Base-by-base conservation (phyloP, 2,329 filamentous ascomycete genomes). In the Scedosporium boydii region DNA sequence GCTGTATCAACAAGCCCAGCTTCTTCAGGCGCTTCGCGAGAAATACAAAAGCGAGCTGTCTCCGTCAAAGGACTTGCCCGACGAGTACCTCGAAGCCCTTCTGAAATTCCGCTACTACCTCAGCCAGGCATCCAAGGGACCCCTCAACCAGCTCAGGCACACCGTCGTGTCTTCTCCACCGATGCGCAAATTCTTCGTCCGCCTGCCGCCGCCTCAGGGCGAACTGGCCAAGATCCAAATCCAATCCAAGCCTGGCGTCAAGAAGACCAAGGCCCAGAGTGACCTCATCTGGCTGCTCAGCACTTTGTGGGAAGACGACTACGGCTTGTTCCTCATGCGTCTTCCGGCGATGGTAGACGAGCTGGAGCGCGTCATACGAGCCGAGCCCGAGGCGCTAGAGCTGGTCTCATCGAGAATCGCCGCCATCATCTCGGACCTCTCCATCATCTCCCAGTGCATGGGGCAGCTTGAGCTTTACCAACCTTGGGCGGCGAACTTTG, bases 401-500 rank as follows among this genome's bases (percentile, higher is more conserved):
- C 64, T 80, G 5, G 62, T 82, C 0, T 77, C 80, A 0, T 51
- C 72, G 0, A 70, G 65, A 14, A 65, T 80, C 0, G 72, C 71
- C 1, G 62, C 62, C 0, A 48, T 74, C 0, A 72, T 84, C 6
- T 74, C 76, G 2, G 75, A 81, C 16, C 68, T 83, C 0, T 75
- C 78, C 2, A 74, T 84, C 41, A 46, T 82, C 0, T 66, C 72
- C 1, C 70, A 83, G 63, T 79, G 77, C 58, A 29, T 76, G 6
- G 69, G 70, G 4, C 79, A 83, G 63, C 65, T 84, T 3, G 68
- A 79, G 1, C 63, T 76, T 0, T 82, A 77, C 64, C 76, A 79
- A 56, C 80, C 80, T 0, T 82, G 80, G 79, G 77, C 78, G 3
- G 69, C 68, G 38, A 70, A 65, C 0, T 80, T 79, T 56, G 73